Base-by-base conservation (phyloP, 768 basidiomycete species). In the Dacryopinax spathularia region DNA sequence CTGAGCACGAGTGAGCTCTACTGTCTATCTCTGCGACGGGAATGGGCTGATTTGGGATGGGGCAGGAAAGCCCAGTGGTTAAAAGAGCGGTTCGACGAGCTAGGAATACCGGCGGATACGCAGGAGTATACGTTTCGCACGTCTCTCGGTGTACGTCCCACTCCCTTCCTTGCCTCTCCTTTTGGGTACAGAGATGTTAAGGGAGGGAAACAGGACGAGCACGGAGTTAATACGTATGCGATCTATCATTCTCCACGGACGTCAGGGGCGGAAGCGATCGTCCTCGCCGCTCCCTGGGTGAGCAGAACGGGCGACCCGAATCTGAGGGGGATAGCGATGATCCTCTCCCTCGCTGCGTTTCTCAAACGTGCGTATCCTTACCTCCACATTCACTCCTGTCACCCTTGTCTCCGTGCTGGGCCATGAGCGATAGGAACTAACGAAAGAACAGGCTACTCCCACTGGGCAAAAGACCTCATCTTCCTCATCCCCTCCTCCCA, bases 391-490 rank as follows among this genome's bases (percentile, higher is more conserved):
- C 36, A 36, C 61, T 65, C 16, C 27, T 31, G 15, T 41, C 18
- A 63, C 25, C 1, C 15, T 27, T 33, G 31, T 18, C 6, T 34
- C 36, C 12, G 25, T 16, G 5, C 20, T 6, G 18, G 35, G 61
- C 27, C 25, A 1, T 9, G 60, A 22, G 16, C 5, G 15, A 20
- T 15, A 29, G n/a, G 48, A 10, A 2, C 13, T 39, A 22, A 34
- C n/a, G 13, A n/a, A 39, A 25, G 25, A 66, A 22, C 68, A 94
- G 91, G 80, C 34, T 87, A 89, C 68, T 89, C 91, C 22, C 80
- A 91, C 35, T 99, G 96, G 95, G 89, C 93, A 0, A 95, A 94
- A 72, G 94, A 98, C 69, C 79, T 99, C 63, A 75, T 97, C 18
- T 87, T 98, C 65, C 83, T 99, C 29, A 78, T 97, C 65, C 87